Evolutionary conservation across 2,329 filamentous ascomycete species (phyloP).

Genomic region (Monosporascus sp.): DNA sequence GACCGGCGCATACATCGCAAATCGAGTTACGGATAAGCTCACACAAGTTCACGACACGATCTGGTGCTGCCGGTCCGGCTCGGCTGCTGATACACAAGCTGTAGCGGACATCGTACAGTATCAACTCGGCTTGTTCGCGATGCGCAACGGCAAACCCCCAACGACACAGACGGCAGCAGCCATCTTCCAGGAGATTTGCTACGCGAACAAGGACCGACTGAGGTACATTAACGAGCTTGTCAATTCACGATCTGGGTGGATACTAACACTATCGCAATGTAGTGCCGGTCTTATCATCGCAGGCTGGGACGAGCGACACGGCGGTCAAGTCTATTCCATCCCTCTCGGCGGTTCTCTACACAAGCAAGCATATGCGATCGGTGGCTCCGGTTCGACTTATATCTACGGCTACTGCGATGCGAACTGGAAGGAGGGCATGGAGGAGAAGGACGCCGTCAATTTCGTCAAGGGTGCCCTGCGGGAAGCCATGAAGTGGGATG

Average conservation of each 20-base stretch:
- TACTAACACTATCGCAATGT: constrained; percentile 5
- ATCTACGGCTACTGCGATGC: constrained; percentile 99
- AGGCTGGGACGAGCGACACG: constrained; percentile 93
- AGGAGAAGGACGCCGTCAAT: constrained; percentile 78
- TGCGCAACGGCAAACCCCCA: constrained; percentile 81
- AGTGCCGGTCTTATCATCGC: constrained; percentile 97
- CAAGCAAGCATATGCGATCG: constrained; percentile 94
- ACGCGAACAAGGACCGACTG: constrained; percentile 90
- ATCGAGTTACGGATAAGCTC: constrained; percentile 98
- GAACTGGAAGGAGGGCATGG: constrained; percentile 94
- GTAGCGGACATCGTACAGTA: constrained; percentile 98
- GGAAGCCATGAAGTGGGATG: constrained; percentile 99
- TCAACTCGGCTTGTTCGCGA: constrained; percentile 86
- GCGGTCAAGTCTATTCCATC: constrained; percentile 96
- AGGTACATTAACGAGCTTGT: constrained; percentile 48
- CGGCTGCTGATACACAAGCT: constrained; percentile 94
- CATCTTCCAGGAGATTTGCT: constrained; percentile 97
- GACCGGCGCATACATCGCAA: constrained; percentile 96
- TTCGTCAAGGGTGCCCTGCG: constrained; percentile 89
- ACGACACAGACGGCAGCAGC: constrained; percentile 93
- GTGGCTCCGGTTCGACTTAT: constrained; percentile 95
- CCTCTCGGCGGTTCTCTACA: constrained; percentile 93
- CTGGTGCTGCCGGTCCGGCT: constrained; percentile 98
- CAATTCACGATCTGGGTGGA: not conserved
- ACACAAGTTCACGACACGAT: constrained; percentile 98